A percentile compares a stretch with the other conserved stretches of the same genome.
Conservation (phyloP, 2,329 filamentous ascomycete species). For the Rugonectria rugulosa region DNA sequence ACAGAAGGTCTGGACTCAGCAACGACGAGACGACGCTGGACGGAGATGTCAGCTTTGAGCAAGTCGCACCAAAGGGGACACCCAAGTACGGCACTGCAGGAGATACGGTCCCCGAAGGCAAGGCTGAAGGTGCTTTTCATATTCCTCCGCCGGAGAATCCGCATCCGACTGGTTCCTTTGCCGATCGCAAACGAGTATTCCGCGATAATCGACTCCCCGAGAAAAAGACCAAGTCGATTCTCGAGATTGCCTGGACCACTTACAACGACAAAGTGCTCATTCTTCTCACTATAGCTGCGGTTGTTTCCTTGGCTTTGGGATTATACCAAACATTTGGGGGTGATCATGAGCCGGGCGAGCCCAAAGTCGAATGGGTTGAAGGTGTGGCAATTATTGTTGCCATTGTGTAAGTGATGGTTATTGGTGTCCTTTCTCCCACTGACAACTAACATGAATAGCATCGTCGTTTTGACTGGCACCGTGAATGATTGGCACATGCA, state of each 20-base stretch:
- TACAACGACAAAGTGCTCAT: slow-evolving; percentile 80
- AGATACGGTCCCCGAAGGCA: slow-evolving; percentile 41
- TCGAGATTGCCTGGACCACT: slow-evolving; percentile 71
- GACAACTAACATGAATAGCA: slow-evolving; percentile 39
- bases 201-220: slow-evolving; percentile 69
- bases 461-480: slow-evolving; percentile 69
- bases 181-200: slow-evolving; percentile 52
- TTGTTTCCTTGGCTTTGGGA: slow-evolving; percentile 73
- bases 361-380: slow-evolving; percentile 73
- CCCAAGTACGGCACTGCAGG: slow-evolving; percentile 45
- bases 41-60: slow-evolving; percentile 72
- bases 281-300: slow-evolving; percentile 71
- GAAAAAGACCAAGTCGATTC: slow-evolving; percentile 68
- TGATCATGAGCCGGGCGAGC: slow-evolving; percentile 51
- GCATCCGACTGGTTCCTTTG: slow-evolving; percentile 32
- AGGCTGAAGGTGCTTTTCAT: slow-evolving; percentile 34
- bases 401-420: slow-evolving; percentile 51
- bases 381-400: slow-evolving; percentile 72
- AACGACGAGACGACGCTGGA: slow-evolving; percentile 72
- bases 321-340: slow-evolving; percentile 72
- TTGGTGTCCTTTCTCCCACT: slow-evolving; percentile 44
- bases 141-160: slow-evolving; percentile 35
- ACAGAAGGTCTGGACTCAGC: slow-evolving; percentile 71
- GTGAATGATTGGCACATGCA: slow-evolving; percentile 75
- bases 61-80: slow-evolving; percentile 55